Conservation (phyloP, 148 eudicot genomes). For the Cornus kousa region DNA sequence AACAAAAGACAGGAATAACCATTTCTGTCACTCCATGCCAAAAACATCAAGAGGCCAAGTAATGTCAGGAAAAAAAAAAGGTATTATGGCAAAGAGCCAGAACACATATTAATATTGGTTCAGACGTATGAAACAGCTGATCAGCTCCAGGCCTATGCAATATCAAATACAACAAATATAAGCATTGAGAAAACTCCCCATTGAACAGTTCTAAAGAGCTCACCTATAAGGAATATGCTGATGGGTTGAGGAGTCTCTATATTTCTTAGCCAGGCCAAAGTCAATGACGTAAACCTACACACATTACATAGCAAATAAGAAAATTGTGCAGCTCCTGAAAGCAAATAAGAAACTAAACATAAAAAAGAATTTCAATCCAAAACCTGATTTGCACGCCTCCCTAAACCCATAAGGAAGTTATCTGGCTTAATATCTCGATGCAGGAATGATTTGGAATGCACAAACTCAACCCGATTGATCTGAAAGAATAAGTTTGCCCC, state of each 20-base stretch:
- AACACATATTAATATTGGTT: not conserved
- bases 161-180: not conserved
- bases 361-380: constrained; percentile 6
- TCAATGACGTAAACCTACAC: constrained; percentile 87
- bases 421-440: constrained; percentile 99
- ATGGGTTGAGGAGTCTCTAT: constrained; percentile 86
- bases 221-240: constrained; percentile 97
- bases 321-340: constrained; percentile 4
- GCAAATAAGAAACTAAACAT: not conserved
- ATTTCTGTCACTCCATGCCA: not conserved
- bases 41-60: not conserved
- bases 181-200: not conserved
- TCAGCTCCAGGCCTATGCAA: not conserved
- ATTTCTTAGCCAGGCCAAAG: constrained; percentile 98
- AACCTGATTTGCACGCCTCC: constrained; percentile 98
- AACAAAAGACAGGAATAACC: not conserved
- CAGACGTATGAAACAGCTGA: not conserved
- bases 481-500: constrained; percentile 24
- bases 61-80: not conserved
- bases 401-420: constrained; percentile 98
- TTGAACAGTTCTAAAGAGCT: constrained; percentile 7
- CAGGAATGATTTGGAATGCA: constrained; percentile 88
- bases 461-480: constrained; percentile 92
- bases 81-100: not conserved
- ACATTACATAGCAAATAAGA: constrained; percentile 7